These are phyloP conservation scores for Mycena galopus DNA, from an alignment of 768 basidiomycete genomes.

Conservation along the genomic window DNA sequence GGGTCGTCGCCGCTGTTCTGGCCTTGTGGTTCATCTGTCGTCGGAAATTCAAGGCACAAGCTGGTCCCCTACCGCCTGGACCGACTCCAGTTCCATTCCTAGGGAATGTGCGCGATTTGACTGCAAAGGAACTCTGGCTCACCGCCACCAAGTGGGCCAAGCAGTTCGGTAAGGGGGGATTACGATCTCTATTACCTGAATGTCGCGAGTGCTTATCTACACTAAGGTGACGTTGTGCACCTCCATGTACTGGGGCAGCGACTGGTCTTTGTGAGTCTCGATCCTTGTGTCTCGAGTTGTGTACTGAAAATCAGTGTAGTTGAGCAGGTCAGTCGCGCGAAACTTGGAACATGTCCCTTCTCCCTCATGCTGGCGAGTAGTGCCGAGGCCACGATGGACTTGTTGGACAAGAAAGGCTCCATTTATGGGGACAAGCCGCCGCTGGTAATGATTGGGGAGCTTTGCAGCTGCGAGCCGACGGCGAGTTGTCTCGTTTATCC, in stretches of 20 bases:
- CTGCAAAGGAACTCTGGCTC: slow-evolving; percentile 74
- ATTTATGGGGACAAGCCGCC: slow-evolving; percentile 83
- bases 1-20: slow-evolving; percentile 48
- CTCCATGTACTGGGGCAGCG: slow-evolving; percentile 75
- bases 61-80: slow-evolving; percentile 70
- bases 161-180: slow-evolving; percentile 64
- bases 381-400: slow-evolving; percentile 67
- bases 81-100: slow-evolving; percentile 75
- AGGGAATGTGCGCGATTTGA: slow-evolving; percentile 75
- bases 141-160: slow-evolving; percentile 72
- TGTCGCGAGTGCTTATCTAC: slow-evolving; percentile 18
- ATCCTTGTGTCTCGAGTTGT: not conserved
- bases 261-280: slow-evolving; percentile 62
- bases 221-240: slow-evolving; percentile 73
- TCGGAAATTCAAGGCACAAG: slow-evolving; percentile 57
- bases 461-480: slow-evolving; percentile 83
- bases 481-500: slow-evolving; percentile 45
- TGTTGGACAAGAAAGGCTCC: slow-evolving; percentile 77
- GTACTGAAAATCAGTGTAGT: not conserved
- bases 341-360: not conserved
- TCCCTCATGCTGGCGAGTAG: slow-evolving; percentile 52
- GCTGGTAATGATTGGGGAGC: slow-evolving; percentile 77
- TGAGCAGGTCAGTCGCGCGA: slow-evolving; percentile 1
- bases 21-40: slow-evolving; percentile 56
- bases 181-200: slow-evolving; percentile 24